Evolutionary conservation across 768 basidiomycete genomes (phyloP), one percentile per base, ranked within the genome.

Genomic region (Russula sp.): DNA sequence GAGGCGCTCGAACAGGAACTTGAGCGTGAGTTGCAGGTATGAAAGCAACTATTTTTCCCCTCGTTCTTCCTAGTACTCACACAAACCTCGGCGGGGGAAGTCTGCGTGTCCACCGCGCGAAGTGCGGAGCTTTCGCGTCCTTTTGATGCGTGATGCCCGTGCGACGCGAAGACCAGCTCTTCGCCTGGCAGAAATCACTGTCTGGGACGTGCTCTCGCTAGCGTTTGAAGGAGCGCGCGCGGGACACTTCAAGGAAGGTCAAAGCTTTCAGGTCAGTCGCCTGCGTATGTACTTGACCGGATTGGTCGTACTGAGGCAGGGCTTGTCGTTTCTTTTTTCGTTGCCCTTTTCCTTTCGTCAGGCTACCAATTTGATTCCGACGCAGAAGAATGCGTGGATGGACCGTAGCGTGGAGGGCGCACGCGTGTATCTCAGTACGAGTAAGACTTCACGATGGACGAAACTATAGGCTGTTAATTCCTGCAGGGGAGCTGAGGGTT

Each of bases 341-440:
- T 47, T 29, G 2, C 2, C 20, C 18, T 11, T 22, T 29, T 5
- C n/a, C 6, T 34, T 10, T 18, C 22, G 41, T n/a, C 53, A 81
- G 80, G 72, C 87, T 5, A 87, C 87, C 20, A 93, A 91, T 69
- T 66, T 93, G 58, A 70, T 81, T 32, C 92, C 92, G 7, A 83
- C 80, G 18, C 83, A 89, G 39, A 75, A 73, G 7, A 81, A 76
- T 5, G 82, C 89, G 18, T 93, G 92, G 90, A 87, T 87, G 82
- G 79, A 77, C 43, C 72, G 69, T 2, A 11, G 69, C n/a, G 60
- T 75, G 53, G 79, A 79, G 16, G 76, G 74, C 11, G 79, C 83
- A 11, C 84, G 89, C 69, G 79, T 93, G 2, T 91, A 83, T 71
- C 72, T 96, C 62, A 77, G 79, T 61, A 88, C 90, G 4, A 77